Evolutionary conservation across 331 rosid genomes (phyloP).

Genomic region (Quercus phellos): DNA sequence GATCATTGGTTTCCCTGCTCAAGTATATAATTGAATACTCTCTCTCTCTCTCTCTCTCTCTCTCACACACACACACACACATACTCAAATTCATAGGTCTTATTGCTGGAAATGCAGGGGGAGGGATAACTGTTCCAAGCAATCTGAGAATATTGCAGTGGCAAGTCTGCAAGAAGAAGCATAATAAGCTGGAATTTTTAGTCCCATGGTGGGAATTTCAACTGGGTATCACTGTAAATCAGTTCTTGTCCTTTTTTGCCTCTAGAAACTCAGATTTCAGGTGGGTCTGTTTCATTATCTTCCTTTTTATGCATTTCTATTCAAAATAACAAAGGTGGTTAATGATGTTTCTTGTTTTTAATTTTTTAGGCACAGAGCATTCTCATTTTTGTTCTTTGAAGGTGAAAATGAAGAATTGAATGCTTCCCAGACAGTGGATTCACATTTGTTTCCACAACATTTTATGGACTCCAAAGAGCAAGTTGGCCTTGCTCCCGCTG

Average conservation of each 20-base stretch:
- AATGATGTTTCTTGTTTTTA: slow-evolving; percentile 17
- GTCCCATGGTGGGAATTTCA: slow-evolving; percentile 99
- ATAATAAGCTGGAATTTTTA: slow-evolving; percentile 76
- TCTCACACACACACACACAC: not conserved
- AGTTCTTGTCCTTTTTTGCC: slow-evolving; percentile 78
- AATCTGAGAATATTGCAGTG: slow-evolving; percentile 79
- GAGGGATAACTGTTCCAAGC: slow-evolving; percentile 92
- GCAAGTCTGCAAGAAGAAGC: slow-evolving; percentile 75
- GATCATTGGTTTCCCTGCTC: slow-evolving; percentile 99
- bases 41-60: slow-evolving; percentile 2
- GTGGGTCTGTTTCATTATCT: slow-evolving; percentile 24
- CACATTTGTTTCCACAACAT: slow-evolving; percentile 89
- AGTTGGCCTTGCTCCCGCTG: slow-evolving; percentile 89
- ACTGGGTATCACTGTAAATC: slow-evolving; percentile 86
- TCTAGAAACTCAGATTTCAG: slow-evolving; percentile 88
- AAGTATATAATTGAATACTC: slow-evolving; percentile 31
- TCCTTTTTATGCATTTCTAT: not conserved
- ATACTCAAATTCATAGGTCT: not conserved
- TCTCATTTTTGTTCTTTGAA: slow-evolving; percentile 72
- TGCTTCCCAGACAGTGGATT: slow-evolving; percentile 73
- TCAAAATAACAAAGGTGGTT: not conserved
- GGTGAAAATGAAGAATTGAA: slow-evolving; percentile 89
- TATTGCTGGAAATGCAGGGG: slow-evolving; percentile 51
- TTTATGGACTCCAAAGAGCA: slow-evolving; percentile 60
- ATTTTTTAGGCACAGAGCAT: slow-evolving; percentile 72